These are phyloP conservation scores for Cryptococcus jaspeensis DNA, from an alignment of 1,284 basidiomycete genomes.

Conservation along the genomic window DNA sequence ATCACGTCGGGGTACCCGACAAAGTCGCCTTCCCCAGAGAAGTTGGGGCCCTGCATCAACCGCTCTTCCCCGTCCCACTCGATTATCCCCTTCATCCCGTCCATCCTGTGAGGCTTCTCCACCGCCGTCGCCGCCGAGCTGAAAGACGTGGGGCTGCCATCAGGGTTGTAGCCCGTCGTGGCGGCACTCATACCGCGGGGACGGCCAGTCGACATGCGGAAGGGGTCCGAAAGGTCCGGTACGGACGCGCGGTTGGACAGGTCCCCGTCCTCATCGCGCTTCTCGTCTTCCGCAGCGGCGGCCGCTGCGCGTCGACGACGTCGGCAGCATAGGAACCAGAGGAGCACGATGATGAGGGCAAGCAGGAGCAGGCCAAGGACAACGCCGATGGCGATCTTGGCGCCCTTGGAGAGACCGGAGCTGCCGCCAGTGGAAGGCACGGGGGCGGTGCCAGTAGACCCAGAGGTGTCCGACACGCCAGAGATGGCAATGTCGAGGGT, in stretches of 20 bases:
- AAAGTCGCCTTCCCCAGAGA: slow-evolving; percentile 22
- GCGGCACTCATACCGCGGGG: not conserved
- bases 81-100: slow-evolving; percentile 43
- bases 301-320: slow-evolving; percentile 25
- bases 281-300: slow-evolving; percentile 8
- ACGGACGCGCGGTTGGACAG: slow-evolving; percentile 38
- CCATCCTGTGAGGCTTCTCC: slow-evolving; percentile 35
- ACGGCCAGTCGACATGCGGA: slow-evolving; percentile 11
- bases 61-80: slow-evolving; percentile 26
- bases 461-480: slow-evolving; percentile 25
- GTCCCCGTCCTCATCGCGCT: slow-evolving; percentile 27
- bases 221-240: slow-evolving; percentile 25
- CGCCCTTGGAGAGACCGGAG: slow-evolving; percentile 40
- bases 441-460: slow-evolving; percentile 15
- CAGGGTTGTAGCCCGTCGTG: not conserved
- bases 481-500: slow-evolving; percentile 30
- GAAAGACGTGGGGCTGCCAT: slow-evolving; percentile 13
- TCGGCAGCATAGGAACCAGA: slow-evolving; percentile 46
- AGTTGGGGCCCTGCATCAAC: slow-evolving; percentile 14
- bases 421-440: slow-evolving; percentile 2
- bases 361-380: slow-evolving; percentile 45
- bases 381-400: slow-evolving; percentile 49
- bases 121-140: slow-evolving; percentile 23
- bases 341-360: slow-evolving; percentile 38
- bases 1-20: slow-evolving; percentile 42